A percentile compares a stretch with the other conserved stretches of the same genome.
These are phyloP conservation scores for Ganoderma resinaceum DNA, from an alignment of 1,284 basidiomycete species.

Conservation along the genomic window DNA sequence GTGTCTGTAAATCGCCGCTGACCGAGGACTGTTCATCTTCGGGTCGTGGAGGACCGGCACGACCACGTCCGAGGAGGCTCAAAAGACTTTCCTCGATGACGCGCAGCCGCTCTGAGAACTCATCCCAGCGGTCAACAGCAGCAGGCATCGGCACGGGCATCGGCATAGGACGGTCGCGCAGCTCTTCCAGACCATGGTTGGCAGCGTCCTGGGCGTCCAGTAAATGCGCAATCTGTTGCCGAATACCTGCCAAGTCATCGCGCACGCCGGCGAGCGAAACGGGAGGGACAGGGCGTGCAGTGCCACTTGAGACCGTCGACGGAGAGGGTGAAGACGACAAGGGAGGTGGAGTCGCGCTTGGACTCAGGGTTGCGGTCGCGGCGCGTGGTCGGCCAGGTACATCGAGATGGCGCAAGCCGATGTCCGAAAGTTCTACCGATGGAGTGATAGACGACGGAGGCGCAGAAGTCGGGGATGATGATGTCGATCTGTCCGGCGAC, in stretches of 20 bases:
- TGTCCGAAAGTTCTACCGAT: conserved; percentile 27
- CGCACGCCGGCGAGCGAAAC: conserved; percentile 48
- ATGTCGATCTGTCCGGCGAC: conserved; percentile 36
- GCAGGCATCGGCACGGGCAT: conserved; percentile 7
- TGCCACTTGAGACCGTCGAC: conserved; percentile 50
- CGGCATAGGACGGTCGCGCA: conserved; percentile 38
- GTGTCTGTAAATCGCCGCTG: conserved; percentile 31
- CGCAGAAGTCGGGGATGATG: conserved; percentile 36
- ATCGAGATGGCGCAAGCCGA: conserved; percentile 18
- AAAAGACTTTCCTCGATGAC: conserved; percentile 53
- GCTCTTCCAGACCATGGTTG: conserved; percentile 56
- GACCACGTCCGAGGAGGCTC: conserved; percentile 32
- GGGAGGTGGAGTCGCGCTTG: conserved; percentile 36
- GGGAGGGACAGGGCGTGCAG: conserved; percentile 47
- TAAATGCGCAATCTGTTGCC: conserved; percentile 57
- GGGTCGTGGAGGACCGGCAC: conserved; percentile 21
- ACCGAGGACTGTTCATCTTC: conserved; percentile 32
- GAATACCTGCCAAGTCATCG: conserved; percentile 55
- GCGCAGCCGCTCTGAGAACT: conserved; percentile 45
- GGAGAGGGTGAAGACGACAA: conserved; percentile 45
- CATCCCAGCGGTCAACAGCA: conserved; percentile 40
- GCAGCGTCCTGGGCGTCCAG: conserved; percentile 65
- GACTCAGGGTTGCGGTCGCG: conserved; percentile 22
- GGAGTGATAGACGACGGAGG: conserved; percentile 33
- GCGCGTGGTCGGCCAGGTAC: conserved; percentile 22